Evolutionary conservation across 176 grass and related monocot genomes (phyloP).

Genomic region (Oryza nivara): DNA sequence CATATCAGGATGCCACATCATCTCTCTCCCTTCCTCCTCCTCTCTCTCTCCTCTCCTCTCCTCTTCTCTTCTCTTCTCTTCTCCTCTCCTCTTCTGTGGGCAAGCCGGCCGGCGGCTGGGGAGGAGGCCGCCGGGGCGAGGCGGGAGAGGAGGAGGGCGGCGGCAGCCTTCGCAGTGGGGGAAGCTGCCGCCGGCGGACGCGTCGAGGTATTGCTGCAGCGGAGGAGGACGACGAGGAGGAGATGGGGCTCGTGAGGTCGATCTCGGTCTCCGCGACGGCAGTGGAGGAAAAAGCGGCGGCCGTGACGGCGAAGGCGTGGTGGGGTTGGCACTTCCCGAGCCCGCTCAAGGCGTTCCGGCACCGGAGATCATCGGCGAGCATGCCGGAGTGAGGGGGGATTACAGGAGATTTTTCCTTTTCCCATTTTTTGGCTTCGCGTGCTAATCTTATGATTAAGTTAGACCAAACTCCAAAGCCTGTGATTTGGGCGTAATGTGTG

Average conservation of each 20-base stretch:
- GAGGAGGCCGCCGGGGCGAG: no score
- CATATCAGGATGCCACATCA: no score
- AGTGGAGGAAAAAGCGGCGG: conserved; percentile 43
- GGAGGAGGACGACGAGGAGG: background rate
- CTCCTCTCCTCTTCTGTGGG: no score
- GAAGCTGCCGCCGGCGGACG: no score
- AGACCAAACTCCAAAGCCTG: conserved; percentile 40
- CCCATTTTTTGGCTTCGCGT: conserved; percentile 46
- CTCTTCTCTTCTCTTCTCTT: no score
- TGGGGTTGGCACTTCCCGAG: conserved; percentile 79
- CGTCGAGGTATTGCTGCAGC: background rate
- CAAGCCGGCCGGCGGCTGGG: no score
- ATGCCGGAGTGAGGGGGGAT: conserved; percentile 31
- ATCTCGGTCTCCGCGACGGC: conserved; percentile 63
- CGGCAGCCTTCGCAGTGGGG: no score
- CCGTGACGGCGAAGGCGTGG: conserved; percentile 34
- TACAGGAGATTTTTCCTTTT: conserved; percentile 24
- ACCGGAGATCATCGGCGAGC: conserved; percentile 61
- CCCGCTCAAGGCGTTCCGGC: conserved; percentile 71
- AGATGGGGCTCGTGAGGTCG: conserved; percentile 58
- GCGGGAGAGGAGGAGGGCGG: no score
- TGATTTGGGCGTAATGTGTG: conserved; percentile 37
- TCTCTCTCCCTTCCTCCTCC: no score
- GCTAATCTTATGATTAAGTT: conserved; percentile 50
- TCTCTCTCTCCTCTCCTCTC: no score